phyloP scores from a whole-genome alignment of 2,329 filamentous ascomycete genomes.

The Fusarium abutilonis region DNA sequence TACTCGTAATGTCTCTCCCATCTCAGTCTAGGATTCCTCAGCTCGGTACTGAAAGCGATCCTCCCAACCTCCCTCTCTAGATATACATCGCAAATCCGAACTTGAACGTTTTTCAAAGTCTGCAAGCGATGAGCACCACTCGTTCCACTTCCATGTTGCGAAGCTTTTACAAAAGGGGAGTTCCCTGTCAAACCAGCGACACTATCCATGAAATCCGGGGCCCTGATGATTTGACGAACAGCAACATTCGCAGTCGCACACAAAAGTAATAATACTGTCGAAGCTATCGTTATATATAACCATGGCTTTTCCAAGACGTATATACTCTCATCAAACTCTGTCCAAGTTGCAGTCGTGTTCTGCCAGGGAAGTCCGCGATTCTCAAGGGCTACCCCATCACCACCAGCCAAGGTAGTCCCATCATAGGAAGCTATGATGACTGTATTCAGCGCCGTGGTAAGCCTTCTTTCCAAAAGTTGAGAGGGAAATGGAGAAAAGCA shows the following conservation, averaged over 20 bases:
- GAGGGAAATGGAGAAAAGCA: neutral
- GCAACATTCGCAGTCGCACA: neutral
- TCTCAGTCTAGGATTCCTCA: neutral
- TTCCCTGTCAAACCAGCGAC: slow-evolving; percentile 14
- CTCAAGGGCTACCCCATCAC: neutral
- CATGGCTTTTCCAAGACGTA: slow-evolving; percentile 7
- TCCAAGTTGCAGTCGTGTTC: slow-evolving; percentile 4
- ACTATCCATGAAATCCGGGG: slow-evolving; percentile 13
- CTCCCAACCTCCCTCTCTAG: neutral
- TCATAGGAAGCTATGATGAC: neutral
- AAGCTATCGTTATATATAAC: slow-evolving; percentile 1
- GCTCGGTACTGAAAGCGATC: neutral
- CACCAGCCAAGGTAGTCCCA: neutral
- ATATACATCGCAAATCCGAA: neutral
- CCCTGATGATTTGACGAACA: slow-evolving; percentile 2
- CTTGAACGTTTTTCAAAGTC: neutral
- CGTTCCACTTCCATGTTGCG: slow-evolving; percentile 3
- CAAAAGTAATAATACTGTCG: neutral
- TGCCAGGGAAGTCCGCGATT: neutral
- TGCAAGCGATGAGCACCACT: neutral
- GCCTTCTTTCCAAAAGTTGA: neutral
- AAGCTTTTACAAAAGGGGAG: slow-evolving; percentile 2
- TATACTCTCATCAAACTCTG: slow-evolving; percentile 2
- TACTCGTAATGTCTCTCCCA: neutral
- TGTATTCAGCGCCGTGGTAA: neutral